phyloP scores from a whole-genome alignment of 2,329 filamentous ascomycete species.

The Byssothecium circinans region DNA sequence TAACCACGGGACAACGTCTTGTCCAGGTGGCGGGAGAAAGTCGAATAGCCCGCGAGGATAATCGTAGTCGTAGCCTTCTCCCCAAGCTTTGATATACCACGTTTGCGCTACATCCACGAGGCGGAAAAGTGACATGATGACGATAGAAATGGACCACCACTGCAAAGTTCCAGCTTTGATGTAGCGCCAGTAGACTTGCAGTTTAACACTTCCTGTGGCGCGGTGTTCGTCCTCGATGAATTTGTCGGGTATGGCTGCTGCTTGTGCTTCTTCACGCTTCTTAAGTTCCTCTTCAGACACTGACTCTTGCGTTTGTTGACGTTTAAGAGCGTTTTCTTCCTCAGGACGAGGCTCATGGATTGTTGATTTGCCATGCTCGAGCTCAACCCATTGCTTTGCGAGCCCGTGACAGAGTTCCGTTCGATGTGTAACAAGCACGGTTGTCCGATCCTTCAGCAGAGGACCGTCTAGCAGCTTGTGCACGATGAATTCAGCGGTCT shows the following conservation, averaged over 20 bases:
- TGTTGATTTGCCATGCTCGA: slow-evolving; percentile 61
- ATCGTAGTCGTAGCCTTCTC: slow-evolving; percentile 66
- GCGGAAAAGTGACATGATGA: slow-evolving; percentile 66
- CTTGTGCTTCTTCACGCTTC: slow-evolving; percentile 42
- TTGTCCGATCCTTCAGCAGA: slow-evolving; percentile 56
- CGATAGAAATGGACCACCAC: slow-evolving; percentile 70
- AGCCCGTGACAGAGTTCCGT: slow-evolving; percentile 72
- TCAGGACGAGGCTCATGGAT: slow-evolving; percentile 47
- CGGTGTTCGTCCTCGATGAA: slow-evolving; percentile 79
- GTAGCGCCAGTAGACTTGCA: slow-evolving; percentile 80
- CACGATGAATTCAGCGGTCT: slow-evolving; percentile 65
- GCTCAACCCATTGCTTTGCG: slow-evolving; percentile 72
- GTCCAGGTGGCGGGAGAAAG: slow-evolving; percentile 65
- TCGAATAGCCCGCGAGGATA: slow-evolving; percentile 37
- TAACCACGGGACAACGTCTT: slow-evolving; percentile 74
- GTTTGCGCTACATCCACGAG: slow-evolving; percentile 66
- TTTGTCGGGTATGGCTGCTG: slow-evolving; percentile 65
- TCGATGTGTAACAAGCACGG: slow-evolving; percentile 66
- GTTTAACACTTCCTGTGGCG: slow-evolving; percentile 73
- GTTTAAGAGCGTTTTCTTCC: slow-evolving; percentile 50
- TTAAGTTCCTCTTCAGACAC: slow-evolving; percentile 41
- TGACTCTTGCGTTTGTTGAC: slow-evolving; percentile 41
- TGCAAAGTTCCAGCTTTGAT: slow-evolving; percentile 75
- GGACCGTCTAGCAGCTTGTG: slow-evolving; percentile 59
- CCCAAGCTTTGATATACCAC: slow-evolving; percentile 87